Evolutionary conservation across 768 basidiomycete genomes (phyloP).

Genomic region (Tylopilus intermedius): DNA sequence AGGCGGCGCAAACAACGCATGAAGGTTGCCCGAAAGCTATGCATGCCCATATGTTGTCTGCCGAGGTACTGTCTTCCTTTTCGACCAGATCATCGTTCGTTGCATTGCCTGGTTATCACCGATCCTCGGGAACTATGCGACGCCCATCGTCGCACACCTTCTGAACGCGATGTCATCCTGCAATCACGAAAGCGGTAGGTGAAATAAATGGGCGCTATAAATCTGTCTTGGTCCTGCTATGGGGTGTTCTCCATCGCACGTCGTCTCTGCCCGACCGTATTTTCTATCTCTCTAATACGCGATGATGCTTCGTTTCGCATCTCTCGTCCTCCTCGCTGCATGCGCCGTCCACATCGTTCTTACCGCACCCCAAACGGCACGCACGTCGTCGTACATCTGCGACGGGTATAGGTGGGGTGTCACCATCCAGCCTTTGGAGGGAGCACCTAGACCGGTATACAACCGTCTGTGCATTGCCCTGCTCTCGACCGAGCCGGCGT

Average conservation of each 20-base stretch:
- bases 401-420: constrained; percentile 16
- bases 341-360: not conserved
- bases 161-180: not conserved
- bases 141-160: not conserved
- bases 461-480: constrained; percentile 8
- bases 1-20: not conserved
- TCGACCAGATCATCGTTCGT: not conserved
- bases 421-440: constrained; percentile 4
- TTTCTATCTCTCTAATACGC: not conserved
- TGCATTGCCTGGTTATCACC: not conserved
- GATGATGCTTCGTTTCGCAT: constrained; percentile 1
- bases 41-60: not conserved
- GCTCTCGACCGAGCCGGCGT: no score
- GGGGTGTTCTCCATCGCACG: not conserved
- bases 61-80: not conserved
- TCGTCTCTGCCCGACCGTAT: not conserved
- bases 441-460: constrained; percentile 9
- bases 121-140: not conserved
- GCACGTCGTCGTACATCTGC: constrained; percentile 5
- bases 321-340: constrained; percentile 1
- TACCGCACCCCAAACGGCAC: not conserved
- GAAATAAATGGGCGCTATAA: constrained; percentile 9
- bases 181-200: not conserved
- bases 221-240: not conserved
- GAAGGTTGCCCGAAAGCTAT: not conserved